Conservation (phyloP, 179 eudicot genomes). For the Beta lomatogona region DNA sequence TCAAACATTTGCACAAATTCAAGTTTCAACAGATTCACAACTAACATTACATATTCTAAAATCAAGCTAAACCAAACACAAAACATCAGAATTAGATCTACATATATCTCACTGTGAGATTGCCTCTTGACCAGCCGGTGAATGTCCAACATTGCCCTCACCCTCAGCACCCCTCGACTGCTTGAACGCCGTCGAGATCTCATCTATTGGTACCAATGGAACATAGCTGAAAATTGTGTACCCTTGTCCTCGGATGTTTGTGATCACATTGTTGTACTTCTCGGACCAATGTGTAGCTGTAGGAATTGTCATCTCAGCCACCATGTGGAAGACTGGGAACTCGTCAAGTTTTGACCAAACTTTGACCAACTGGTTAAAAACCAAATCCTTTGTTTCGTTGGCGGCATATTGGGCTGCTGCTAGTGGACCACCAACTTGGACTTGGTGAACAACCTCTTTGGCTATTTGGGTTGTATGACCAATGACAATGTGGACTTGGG, state of each 20-base stretch:
- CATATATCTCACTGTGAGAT: constrained; percentile 17
- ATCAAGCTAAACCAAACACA: background rate
- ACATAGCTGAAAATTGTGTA: constrained; percentile 36
- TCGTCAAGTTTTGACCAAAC: constrained; percentile 49
- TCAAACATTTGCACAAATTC: background rate
- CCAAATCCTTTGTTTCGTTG: constrained; percentile 34
- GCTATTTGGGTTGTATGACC: constrained; percentile 38
- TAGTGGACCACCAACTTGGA: constrained; percentile 48
- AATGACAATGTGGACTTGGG: constrained; percentile 28
- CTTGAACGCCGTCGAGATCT: constrained; percentile 58
- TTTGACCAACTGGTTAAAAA: constrained; percentile 34
- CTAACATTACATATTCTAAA: constrained; percentile 2
- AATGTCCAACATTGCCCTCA: constrained; percentile 11
- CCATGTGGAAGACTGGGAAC: constrained; percentile 40
- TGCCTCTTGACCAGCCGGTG: constrained; percentile 15
- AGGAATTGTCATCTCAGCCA: constrained; percentile 52
- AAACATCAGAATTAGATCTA: background rate
- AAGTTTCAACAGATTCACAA: background rate
- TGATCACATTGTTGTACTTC: constrained; percentile 51
- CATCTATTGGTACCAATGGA: constrained; percentile 60
- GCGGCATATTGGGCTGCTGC: constrained; percentile 55
- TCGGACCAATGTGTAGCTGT: constrained; percentile 51
- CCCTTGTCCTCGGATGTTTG: constrained; percentile 39
- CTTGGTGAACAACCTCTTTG: constrained; percentile 40
- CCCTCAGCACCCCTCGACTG: constrained; percentile 33